Conservation (phyloP, 169 alveolate species). For the Cryptosporidium baileyi region DNA sequence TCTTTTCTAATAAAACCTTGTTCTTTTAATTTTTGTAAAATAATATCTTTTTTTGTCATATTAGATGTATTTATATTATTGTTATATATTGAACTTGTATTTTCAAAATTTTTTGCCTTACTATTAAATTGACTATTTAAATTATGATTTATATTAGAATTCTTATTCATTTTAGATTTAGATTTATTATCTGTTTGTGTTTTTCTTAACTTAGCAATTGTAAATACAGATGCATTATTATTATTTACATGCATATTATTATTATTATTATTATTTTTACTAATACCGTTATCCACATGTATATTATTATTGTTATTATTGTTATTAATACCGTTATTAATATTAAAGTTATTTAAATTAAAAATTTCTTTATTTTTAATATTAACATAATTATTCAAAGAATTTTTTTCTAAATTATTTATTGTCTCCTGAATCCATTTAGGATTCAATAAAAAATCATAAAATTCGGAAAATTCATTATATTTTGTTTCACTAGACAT, state of each 20-base stretch:
- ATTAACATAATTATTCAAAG: too few species aligned
- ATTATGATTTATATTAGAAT: too few species aligned
- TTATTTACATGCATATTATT: background rate
- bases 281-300: background rate
- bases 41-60: conserved; percentile 35
- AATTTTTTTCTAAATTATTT: background rate
- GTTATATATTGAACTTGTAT: background rate
- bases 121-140: too few species aligned
- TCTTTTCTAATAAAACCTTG: conserved; percentile 13
- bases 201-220: conserved; percentile 49
- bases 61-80: background rate
- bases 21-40: background rate
- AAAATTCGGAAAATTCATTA: conserved; percentile 26
- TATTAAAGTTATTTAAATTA: too few species aligned
- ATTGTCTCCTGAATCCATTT: background rate
- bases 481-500: background rate
- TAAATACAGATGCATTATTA: conserved; percentile 22
- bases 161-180: conserved; percentile 3
- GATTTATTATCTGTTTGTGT: conserved; percentile 26
- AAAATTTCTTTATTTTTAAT: too few species aligned
- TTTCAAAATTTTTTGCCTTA: too few species aligned
- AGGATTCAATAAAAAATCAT: background rate
- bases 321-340: too few species aligned
- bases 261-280: background rate
- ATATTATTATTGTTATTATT: too few species aligned